Evolutionary conservation across 805 yeast species (phyloP).

Genomic region (Saccharomycopsis oosterbeekiorum): DNA sequence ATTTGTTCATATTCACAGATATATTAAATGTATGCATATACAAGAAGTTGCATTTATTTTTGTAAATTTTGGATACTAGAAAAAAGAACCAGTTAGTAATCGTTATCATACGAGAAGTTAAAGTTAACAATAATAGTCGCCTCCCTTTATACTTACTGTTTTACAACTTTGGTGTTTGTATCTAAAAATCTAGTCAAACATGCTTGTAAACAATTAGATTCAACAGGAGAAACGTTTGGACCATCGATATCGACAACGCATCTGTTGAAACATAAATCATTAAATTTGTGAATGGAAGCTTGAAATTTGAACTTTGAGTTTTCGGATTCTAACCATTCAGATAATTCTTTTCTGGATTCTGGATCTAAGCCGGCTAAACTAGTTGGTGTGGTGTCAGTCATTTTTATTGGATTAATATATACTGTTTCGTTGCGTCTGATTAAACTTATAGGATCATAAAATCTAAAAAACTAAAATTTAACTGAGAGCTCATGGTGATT

Average conservation of each 20-base stretch:
- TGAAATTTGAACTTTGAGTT: constrained; percentile 83
- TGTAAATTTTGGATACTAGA: constrained; percentile 7
- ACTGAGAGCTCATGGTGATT: too few species aligned
- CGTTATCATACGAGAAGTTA: too few species aligned
- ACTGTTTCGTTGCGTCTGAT: too few species aligned
- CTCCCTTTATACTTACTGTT: constrained; percentile 22
- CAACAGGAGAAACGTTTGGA: constrained; percentile 36
- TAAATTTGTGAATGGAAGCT: constrained; percentile 75
- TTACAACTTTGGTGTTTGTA: constrained; percentile 76
- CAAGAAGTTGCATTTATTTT: not conserved
- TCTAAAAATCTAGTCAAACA: constrained; percentile 84
- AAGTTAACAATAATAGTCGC: too few species aligned
- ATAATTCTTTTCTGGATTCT: constrained; percentile 59
- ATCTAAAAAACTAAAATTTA: too few species aligned
- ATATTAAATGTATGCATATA: not conserved
- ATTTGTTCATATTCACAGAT: not conserved
- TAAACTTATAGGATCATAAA: too few species aligned
- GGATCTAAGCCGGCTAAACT: constrained; percentile 49
- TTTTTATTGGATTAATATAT: constrained; percentile 5
- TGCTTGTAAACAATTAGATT: constrained; percentile 64
- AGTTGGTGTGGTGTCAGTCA: constrained; percentile 31
- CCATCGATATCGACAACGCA: constrained; percentile 45
- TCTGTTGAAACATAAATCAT: constrained; percentile 84
- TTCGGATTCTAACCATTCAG: constrained; percentile 70
- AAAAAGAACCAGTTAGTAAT: not conserved